Base-by-base conservation (phyloP, 2,329 filamentous ascomycete genomes). In the Ilyonectria mors-panacis region DNA sequence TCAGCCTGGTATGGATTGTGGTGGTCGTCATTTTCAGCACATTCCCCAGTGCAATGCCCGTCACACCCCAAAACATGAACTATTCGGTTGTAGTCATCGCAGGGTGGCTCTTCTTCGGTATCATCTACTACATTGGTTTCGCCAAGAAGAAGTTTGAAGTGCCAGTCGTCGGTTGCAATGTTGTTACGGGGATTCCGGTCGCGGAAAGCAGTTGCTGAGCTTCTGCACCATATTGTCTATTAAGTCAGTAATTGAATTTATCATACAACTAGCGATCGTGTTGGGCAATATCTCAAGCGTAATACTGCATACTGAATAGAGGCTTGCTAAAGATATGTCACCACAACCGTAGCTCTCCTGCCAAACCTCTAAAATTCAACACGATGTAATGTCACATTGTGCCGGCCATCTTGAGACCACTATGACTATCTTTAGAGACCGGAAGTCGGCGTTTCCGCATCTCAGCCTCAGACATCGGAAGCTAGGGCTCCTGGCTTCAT, bases 1-100 rank as follows among this genome's bases (percentile, higher is more conserved):
- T 85, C 8, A 79, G 82, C 0, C 73, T 83, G 10, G 59, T 79
- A 1, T 87, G 84, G 83, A 78, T 85, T 17, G 45, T 78, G 0
- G 65, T 86, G 9, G 81, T 81, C 0, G 79, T 83, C 39, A 65
- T 85, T 1, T 84, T 86, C 48, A 84, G 83, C 68, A 83, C 78
- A 1, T 84, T 86, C 35, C 85, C 84, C 1, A 78, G 76, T 1
- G 60, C 70, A 0, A 75, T 82, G 71, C 85, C 83, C 0, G 80
- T 83, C 0, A 82, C 80, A 1, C 65, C 78, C 0, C 76, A 81
- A 35, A 83, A 80, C 13, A 86, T 86, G 82, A 86, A 86, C 42
- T 86, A 86, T 60, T 79, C 80, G 0, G 77, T 78, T 42, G 82
- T 84, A 0, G 82, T 85, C 0, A 73, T 85, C 69, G 74, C 73